Percentiles rank a stretch among this genome's conserved stretches.
Conservation (phyloP, 345 rosid species). For the Diplotaxis tenuifolia region DNA sequence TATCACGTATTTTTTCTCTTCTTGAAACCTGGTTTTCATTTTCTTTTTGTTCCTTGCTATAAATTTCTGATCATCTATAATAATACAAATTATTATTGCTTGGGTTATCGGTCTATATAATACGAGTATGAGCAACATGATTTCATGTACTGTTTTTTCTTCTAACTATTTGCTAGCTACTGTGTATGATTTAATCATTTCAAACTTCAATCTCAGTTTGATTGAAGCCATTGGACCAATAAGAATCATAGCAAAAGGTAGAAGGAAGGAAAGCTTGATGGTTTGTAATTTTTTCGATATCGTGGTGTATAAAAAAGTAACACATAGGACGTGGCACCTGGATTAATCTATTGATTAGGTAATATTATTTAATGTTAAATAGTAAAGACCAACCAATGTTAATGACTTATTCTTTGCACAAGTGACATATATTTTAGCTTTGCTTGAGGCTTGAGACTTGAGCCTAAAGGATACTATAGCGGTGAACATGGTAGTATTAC, state of each 20-base stretch:
- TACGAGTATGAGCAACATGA: no score
- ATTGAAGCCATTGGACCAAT: slow-evolving; percentile 1
- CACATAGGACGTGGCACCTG: slow-evolving; percentile 27
- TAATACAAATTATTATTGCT: no score
- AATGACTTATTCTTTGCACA: background rate
- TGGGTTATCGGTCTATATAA: no score
- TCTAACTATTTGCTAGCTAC: background rate
- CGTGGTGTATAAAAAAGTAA: background rate
- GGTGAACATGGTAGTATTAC: background rate
- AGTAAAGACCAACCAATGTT: background rate
- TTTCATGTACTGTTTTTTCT: background rate
- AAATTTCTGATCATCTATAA: no score
- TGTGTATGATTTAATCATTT: background rate
- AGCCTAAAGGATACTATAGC: no score
- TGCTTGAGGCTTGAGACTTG: no score
- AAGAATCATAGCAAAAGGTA: background rate
- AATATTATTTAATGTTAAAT: background rate
- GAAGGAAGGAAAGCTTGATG: background rate
- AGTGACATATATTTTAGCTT: background rate
- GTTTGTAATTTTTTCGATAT: background rate
- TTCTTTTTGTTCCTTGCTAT: no score
- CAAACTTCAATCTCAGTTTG: background rate
- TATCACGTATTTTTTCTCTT: no score
- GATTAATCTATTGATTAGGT: slow-evolving; percentile 24
- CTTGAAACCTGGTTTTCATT: no score